Evolutionary conservation across 257 asterid genomes (phyloP).

Genomic region (Salvia miltiorrhiza): DNA sequence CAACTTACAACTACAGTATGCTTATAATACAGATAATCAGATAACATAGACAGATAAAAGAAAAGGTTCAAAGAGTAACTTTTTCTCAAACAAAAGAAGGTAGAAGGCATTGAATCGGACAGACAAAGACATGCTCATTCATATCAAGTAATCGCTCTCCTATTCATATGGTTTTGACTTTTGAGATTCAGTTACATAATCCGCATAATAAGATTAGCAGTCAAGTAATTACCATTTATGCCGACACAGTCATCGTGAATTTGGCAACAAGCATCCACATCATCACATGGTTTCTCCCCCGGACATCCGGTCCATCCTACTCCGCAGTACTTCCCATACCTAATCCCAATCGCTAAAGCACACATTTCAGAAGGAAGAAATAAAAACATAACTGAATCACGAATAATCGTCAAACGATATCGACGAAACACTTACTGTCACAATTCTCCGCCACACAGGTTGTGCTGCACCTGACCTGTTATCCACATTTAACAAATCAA

Average conservation of each 20-base stretch:
- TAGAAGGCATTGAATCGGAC: neutral
- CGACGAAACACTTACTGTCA: constrained; percentile 36
- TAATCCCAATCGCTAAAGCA: constrained; percentile 63
- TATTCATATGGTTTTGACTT: neutral
- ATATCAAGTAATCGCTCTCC: neutral
- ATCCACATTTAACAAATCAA: constrained; percentile 13
- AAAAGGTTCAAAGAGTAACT: neutral
- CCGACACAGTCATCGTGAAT: constrained; percentile 85
- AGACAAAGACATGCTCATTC: neutral
- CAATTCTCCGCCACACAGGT: constrained; percentile 72
- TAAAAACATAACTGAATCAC: neutral
- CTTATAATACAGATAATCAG: neutral
- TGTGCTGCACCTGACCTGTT: constrained; percentile 63
- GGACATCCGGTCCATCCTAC: constrained; percentile 93
- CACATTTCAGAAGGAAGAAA: constrained; percentile 11
- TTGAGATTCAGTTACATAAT: neutral
- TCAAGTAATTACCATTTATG: constrained; percentile 48
- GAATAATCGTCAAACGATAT: neutral
- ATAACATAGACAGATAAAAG: neutral
- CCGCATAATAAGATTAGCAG: neutral
- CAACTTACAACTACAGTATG: neutral
- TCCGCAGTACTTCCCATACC: constrained; percentile 92
- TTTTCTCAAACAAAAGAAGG: neutral
- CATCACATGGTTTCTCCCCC: constrained; percentile 96
- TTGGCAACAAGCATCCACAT: constrained; percentile 87